These are phyloP conservation scores for Scortechinia acanthostroma DNA, from an alignment of 2,329 filamentous ascomycete species.

Conservation along the genomic window DNA sequence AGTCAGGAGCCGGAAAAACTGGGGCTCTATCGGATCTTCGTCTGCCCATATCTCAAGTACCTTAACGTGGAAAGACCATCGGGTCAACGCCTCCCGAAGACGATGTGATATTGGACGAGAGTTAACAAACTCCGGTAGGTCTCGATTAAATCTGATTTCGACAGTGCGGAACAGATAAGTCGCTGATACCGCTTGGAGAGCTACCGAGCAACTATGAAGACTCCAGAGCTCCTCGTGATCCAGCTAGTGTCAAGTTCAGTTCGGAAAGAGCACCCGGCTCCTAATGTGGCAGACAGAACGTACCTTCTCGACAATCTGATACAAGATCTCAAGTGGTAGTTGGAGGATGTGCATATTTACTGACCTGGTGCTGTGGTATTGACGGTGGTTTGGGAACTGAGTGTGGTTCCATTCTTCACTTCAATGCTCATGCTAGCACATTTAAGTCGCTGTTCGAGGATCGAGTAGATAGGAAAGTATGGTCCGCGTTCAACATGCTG, in stretches of 20 bases:
- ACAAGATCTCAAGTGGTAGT: neutral
- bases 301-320: neutral
- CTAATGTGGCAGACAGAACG: neutral
- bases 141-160: neutral
- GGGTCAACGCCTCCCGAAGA: neutral
- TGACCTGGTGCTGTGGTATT: neutral
- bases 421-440: too few relatives aligned
- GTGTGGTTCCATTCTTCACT: too few relatives aligned
- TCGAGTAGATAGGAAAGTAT: too few relatives aligned
- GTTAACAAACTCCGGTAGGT: neutral
- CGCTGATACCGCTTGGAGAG: neutral
- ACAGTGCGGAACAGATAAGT: neutral
- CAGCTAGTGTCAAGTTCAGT: too few relatives aligned
- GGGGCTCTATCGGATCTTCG: neutral
- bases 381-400: too few relatives aligned
- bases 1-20: neutral
- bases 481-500: too few relatives aligned
- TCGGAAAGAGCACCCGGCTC: neutral
- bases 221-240: neutral
- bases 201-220: neutral
- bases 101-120: neutral
- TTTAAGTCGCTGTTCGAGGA: too few relatives aligned
- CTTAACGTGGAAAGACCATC: conserved; percentile 1
- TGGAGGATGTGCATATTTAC: neutral
- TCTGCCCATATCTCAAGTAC: neutral